Conservation (phyloP, 305 asterid species). For the Fraxinus angustifolia region DNA sequence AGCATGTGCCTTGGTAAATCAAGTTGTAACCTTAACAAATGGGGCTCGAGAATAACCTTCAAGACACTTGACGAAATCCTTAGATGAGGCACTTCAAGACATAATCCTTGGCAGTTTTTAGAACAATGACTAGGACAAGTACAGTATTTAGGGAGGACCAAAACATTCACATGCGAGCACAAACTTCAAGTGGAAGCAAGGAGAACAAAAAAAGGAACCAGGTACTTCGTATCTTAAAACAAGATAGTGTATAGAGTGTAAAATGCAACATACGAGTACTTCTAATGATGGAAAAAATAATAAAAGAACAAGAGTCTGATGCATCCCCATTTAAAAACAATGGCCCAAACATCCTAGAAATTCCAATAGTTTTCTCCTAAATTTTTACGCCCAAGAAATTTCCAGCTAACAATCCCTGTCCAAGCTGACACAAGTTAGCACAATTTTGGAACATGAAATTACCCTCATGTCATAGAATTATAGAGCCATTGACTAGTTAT, state of each 20-base stretch:
- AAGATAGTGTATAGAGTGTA: not conserved
- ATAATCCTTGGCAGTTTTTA: not conserved
- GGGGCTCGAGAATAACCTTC: not conserved
- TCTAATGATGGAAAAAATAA: not conserved
- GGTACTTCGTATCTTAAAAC: not conserved
- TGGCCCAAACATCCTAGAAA: not conserved
- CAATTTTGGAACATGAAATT: not conserved
- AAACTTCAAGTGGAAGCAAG: not conserved
- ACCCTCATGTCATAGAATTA: not conserved
- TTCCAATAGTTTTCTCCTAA: not conserved
- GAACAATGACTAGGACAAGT: not conserved
- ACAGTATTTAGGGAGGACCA: not conserved
- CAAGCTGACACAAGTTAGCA: not conserved
- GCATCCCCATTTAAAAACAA: not conserved
- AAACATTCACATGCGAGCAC: not conserved
- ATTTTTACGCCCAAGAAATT: not conserved
- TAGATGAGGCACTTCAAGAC: not conserved
- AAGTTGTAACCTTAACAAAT: not conserved
- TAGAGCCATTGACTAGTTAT: not conserved
- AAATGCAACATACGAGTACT: not conserved
- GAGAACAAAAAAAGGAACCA: not conserved
- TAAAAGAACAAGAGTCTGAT: not conserved
- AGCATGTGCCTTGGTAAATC: not conserved
- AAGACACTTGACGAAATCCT: not conserved
- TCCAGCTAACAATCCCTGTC: not conserved